Conservation (phyloP, 163 green algal genomes). For the Volvox carteri region DNA sequence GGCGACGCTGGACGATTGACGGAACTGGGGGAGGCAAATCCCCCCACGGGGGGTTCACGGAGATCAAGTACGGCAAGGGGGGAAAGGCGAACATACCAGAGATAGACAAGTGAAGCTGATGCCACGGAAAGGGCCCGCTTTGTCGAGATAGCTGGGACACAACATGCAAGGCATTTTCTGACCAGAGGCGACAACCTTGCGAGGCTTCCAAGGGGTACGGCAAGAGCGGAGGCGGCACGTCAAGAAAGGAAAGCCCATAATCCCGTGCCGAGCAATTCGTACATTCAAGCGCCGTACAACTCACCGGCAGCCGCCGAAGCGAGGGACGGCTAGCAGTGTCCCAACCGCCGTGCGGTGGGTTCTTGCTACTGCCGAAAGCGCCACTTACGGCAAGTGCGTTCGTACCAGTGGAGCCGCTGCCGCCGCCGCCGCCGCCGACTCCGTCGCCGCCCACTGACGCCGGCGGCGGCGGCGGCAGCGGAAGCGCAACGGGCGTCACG, state of each 20-base stretch:
- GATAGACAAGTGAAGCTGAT: too few species aligned
- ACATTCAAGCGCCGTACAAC: not conserved
- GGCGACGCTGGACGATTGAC: not conserved
- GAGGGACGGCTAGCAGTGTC: not conserved
- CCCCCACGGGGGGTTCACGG: not conserved
- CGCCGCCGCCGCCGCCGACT: not conserved
- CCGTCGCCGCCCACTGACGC: not conserved
- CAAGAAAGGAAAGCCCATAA: not conserved
- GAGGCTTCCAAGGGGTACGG: too few species aligned
- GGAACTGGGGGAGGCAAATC: not conserved
- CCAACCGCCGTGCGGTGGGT: not conserved
- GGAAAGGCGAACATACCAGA: not conserved
- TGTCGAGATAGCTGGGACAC: too few species aligned
- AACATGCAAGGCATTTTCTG: too few species aligned
- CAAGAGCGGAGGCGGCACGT: too few species aligned
- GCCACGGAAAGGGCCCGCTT: too few species aligned
- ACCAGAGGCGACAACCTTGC: too few species aligned
- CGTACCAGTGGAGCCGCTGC: not conserved
- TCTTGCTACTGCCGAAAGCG: not conserved
- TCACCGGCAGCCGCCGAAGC: not conserved
- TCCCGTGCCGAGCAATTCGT: not conserved
- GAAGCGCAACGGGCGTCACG: not conserved
- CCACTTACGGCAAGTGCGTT: not conserved
- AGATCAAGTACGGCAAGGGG: not conserved
- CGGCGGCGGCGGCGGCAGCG: not conserved